phyloP scores from a whole-genome alignment of 306 rosid genomes.

The Morella rubra region DNA sequence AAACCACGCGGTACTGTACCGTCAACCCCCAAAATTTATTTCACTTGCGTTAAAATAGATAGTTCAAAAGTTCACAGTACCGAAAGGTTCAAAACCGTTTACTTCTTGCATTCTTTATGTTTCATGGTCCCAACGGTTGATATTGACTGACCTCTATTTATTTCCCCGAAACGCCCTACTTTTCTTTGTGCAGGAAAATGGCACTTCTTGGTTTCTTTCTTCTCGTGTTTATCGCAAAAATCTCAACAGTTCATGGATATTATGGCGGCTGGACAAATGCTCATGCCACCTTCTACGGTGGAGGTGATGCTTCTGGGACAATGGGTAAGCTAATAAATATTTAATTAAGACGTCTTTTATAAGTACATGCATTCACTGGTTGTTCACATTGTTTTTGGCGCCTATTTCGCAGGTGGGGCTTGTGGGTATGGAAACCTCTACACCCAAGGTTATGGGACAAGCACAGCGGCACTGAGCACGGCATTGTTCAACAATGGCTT shows the following conservation, averaged over 20 bases:
- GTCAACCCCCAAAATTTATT: slow-evolving; percentile 7
- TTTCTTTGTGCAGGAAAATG: slow-evolving; percentile 55
- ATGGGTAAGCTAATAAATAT: slow-evolving; percentile 48
- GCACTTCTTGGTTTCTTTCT: slow-evolving; percentile 38
- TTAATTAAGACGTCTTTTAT: too few species aligned
- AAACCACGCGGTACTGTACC: slow-evolving; percentile 31
- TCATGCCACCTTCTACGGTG: slow-evolving; percentile 89
- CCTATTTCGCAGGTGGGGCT: slow-evolving; percentile 57
- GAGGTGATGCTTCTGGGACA: slow-evolving; percentile 85
- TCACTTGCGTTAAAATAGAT: neutral
- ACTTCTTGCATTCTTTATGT: slow-evolving; percentile 22
- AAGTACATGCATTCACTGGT: neutral
- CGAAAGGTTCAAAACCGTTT: slow-evolving; percentile 12
- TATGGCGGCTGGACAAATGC: slow-evolving; percentile 69
- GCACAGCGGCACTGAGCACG: slow-evolving; percentile 81
- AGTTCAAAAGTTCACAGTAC: slow-evolving; percentile 29
- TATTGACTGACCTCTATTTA: slow-evolving; percentile 68
- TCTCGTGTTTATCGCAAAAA: slow-evolving; percentile 38
- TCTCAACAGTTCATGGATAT: slow-evolving; percentile 46
- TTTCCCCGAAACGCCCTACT: slow-evolving; percentile 28
- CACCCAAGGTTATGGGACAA: slow-evolving; percentile 75
- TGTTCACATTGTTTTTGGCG: neutral
- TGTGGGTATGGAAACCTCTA: slow-evolving; percentile 86
- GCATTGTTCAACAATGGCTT: slow-evolving; percentile 71
- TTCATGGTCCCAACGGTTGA: slow-evolving; percentile 61